Evolutionary conservation across 2,329 filamentous ascomycete genomes (phyloP), one percentile per base, ranked within the genome.

Genomic region (Aspergillus pseudoglaucus): DNA sequence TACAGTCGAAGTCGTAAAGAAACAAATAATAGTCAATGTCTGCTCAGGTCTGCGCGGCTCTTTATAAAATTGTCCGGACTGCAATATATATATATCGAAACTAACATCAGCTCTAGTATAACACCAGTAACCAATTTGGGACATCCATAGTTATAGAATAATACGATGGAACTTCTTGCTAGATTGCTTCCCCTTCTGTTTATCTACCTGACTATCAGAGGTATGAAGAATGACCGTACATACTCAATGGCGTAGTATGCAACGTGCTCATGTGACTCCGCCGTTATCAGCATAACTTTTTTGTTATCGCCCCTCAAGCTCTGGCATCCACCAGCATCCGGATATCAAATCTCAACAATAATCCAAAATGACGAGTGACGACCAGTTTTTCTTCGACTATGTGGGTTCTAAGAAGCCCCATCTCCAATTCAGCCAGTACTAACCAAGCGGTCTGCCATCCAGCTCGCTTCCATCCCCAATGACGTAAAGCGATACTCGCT

Each of bases 331-430:
- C n/a, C 23, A 14, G 23, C 14, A 15, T 25, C 4, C n/a, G 30
- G 47, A 40, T 33, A 51, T 47, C 48, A 47, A 49, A 22, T 44
- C 46, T 48, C 41, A 18, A 39, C 37, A 9, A 20, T 20, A 39
- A 39, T 18, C 49, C 68, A 79, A 63, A 56, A 91, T 91, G 87
- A 85, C 87, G 56, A 82, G 81, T 64, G 85, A 90, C 65, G 86
- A 89, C 64, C 83, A 88, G 71, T 83, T 86, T 60, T 85, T 90
- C 63, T 73, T 89, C 55, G 85, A 89, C 70, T 77, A 86, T 64
- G 87, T 90, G 72, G 75, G 84, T 65, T 55, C 15, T 23, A 33
- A 5, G 25, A 17, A 17, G 54, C 45, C 32, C n/a, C 10, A 17
- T 41, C 37, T 37, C 48, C 35, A 15, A 10, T 17, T 35, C 10